A percentile compares a stretch with the other conserved stretches of the same genome.
phyloP scores from a whole-genome alignment of 768 basidiomycete species.

The Calocera viscosa region DNA sequence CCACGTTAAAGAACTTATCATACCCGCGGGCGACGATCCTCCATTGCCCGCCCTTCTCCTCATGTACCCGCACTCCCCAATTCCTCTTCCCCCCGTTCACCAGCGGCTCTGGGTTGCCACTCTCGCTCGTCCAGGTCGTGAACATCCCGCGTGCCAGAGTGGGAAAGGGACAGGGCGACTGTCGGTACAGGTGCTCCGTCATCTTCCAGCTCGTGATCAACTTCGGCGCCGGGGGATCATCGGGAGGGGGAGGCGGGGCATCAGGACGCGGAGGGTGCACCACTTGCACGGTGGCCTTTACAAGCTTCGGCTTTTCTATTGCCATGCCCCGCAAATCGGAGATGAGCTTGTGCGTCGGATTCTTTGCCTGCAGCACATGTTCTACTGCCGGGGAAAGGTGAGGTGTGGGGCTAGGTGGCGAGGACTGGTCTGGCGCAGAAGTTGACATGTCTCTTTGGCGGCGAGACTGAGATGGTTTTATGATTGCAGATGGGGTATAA shows the following conservation, averaged over 20 bases:
- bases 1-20: conserved; percentile 98
- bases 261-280: not conserved
- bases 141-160: conserved; percentile 91
- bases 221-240: not conserved
- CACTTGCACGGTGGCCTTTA: not conserved
- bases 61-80: conserved; percentile 25
- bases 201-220: conserved; percentile 83
- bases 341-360: not conserved
- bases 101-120: conserved; percentile 19
- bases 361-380: not conserved
- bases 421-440: not conserved
- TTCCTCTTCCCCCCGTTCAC: conserved; percentile 23
- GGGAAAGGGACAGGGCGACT: conserved; percentile 81
- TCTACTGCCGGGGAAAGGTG: not conserved
- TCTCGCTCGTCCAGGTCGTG: conserved; percentile 31
- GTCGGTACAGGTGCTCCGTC: conserved; percentile 92
- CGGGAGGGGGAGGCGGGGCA: not conserved
- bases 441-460: not conserved
- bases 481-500: not conserved
- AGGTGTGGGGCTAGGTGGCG: not conserved
- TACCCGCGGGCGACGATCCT: conserved; percentile 79
- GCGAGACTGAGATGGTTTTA: not conserved
- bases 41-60: conserved; percentile 19
- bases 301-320: not conserved
- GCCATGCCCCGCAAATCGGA: not conserved